Evolutionary conservation across 345 rosid species (phyloP).

Genomic region (Eucalyptus erythrocorys): DNA sequence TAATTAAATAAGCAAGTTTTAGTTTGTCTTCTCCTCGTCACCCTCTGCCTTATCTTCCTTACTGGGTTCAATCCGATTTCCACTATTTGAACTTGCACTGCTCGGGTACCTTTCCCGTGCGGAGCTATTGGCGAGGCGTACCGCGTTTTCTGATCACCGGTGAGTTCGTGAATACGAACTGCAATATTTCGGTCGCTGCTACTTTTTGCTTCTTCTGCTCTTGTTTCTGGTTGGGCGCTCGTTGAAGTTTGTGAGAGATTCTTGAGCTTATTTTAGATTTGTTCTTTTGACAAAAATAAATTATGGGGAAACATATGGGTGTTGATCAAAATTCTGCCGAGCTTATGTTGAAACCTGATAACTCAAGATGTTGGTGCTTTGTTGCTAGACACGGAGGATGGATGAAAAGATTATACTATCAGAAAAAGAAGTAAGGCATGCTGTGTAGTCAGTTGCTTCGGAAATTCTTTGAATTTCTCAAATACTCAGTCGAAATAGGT

Average conservation of each 20-base stretch:
- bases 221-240: neutral
- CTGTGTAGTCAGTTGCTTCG: neutral
- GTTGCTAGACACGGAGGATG: neutral
- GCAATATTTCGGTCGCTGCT: neutral
- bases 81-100: neutral
- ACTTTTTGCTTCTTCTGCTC: neutral
- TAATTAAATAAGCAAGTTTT: neutral
- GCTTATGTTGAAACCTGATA: neutral
- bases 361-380: neutral
- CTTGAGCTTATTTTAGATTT: neutral
- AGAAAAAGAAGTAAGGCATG: neutral
- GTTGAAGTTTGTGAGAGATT: neutral
- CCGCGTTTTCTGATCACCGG: neutral
- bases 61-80: neutral
- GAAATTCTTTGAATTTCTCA: neutral
- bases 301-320: neutral
- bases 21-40: neutral
- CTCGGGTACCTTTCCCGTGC: neutral
- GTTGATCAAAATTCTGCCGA: neutral
- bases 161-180: neutral
- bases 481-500: neutral
- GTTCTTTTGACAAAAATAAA: neutral
- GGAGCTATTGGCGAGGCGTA: neutral
- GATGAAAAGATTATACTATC: neutral
- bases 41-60: neutral